These are phyloP conservation scores for Botrytis elliptica DNA, from an alignment of 2,329 filamentous ascomycete species.

Conservation along the genomic window DNA sequence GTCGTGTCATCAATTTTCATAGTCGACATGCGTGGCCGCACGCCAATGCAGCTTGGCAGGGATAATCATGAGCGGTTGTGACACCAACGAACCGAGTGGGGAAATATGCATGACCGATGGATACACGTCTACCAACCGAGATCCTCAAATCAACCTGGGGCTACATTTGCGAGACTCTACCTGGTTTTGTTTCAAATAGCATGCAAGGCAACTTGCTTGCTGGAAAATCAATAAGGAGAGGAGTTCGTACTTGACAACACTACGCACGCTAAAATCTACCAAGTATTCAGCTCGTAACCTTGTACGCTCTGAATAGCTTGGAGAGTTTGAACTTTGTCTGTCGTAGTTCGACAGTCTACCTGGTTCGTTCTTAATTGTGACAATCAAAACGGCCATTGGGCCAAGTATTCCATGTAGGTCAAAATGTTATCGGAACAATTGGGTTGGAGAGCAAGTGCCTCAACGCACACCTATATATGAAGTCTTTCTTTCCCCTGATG, in stretches of 20 bases:
- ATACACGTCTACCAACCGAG: background rate
- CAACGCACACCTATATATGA: background rate
- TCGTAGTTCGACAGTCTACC: background rate
- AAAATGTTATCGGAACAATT: background rate
- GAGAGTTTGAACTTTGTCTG: background rate
- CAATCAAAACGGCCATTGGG: slow-evolving; percentile 1
- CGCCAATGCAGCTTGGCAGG: background rate
- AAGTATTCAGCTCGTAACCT: background rate
- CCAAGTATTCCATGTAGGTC: slow-evolving; percentile 3
- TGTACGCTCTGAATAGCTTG: background rate
- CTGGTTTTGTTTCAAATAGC: background rate
- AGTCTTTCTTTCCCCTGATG: background rate
- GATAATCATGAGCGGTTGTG: background rate
- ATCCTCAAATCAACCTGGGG: background rate
- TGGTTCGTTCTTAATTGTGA: background rate
- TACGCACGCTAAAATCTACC: background rate
- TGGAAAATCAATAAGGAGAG: background rate
- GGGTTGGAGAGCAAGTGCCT: background rate
- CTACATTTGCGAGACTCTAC: background rate
- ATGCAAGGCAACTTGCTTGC: background rate
- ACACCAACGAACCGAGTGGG: slow-evolving; percentile 3
- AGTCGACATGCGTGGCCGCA: slow-evolving; percentile 10
- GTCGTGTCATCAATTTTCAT: slow-evolving; percentile 1
- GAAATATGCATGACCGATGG: background rate
- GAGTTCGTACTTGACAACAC: slow-evolving; percentile 6